Base-by-base conservation (phyloP, 2,329 filamentous ascomycete genomes). In the Leptographium procerum region DNA sequence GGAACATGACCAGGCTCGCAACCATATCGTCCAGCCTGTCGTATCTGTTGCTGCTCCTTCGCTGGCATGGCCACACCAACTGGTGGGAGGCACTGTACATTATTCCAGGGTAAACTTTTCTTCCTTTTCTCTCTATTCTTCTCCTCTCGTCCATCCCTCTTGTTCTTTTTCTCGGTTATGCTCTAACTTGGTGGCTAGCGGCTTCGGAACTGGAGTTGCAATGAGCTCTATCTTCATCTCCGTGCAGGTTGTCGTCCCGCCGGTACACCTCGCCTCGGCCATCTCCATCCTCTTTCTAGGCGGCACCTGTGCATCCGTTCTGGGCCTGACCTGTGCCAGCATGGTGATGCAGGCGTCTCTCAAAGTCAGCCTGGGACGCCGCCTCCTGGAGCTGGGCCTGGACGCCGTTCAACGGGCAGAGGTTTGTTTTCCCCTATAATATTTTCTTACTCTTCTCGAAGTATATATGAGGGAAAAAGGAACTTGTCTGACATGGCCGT, bases 51-150 rank as follows among this genome's bases (percentile, higher is more conserved):
- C 74, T 86, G 4, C 67, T 80, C 10, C 64, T 82, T 1, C 71
- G 77, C 26, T 88, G 85, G 85, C 74, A 79, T 13, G 84, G 83
- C 0, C 61, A 81, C 34, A 86, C 82, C 0, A 76, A 75, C 9
- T 74, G 76, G 63, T 70, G 70, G 60, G 80, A 84, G 61, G 81
- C 80, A 0, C 65, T 86, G 0, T 82, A 84, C 59, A 83, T 86
- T 28, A 69, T 84, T 6, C 82, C 83, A 0, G 71, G 70, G 72
- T 73, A 56, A n/a, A 31, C 11, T 8, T 2, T 45, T 47, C 24
- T 9, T 29, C 14, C 28, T 56, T 22, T 34, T 34, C 22, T 40
- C 22, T n/a, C 14, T 26, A 22, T 5, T n/a, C 22, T 24, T n/a
- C n/a, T n/a, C n/a, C n/a, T 5, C 16, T 22, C 13, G 8, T n/a